A percentile compares a stretch with the other conserved stretches of the same genome.
Evolutionary conservation across 2,329 filamentous ascomycete genomes (phyloP).

Genomic region (Botryosphaeria dothidea): DNA sequence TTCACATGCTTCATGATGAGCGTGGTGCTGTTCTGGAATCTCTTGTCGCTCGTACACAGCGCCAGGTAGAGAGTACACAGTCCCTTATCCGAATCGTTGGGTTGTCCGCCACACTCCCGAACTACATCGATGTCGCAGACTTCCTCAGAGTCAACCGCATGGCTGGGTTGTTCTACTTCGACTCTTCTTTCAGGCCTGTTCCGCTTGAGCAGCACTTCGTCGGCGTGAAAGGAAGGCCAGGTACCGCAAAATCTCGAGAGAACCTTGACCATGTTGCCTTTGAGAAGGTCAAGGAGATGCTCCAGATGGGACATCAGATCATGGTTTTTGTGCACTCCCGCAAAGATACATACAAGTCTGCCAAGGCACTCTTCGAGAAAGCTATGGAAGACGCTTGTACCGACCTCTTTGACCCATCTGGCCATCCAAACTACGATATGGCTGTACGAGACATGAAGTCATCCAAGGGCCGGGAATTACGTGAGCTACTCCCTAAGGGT

Average conservation of each 20-base stretch:
- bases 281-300: slow-evolving; percentile 93
- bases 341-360: slow-evolving; percentile 88
- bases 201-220: slow-evolving; percentile 97
- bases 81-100: slow-evolving; percentile 95
- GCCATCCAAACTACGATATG: slow-evolving; percentile 76
- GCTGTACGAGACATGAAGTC: slow-evolving; percentile 83
- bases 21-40: slow-evolving; percentile 95
- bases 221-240: slow-evolving; percentile 88
- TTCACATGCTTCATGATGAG: slow-evolving; percentile 99
- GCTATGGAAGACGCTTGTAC: slow-evolving; percentile 76
- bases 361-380: slow-evolving; percentile 82
- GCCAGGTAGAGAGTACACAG: slow-evolving; percentile 97
- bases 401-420: slow-evolving; percentile 79
- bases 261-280: slow-evolving; percentile 87
- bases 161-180: slow-evolving; percentile 94
- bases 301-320: slow-evolving; percentile 87
- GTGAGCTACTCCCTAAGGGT: slow-evolving; percentile 86
- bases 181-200: slow-evolving; percentile 91
- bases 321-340: slow-evolving; percentile 99
- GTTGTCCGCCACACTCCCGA: slow-evolving; percentile 91
- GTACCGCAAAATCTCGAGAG: slow-evolving; percentile 77
- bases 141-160: slow-evolving; percentile 95
- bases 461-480: slow-evolving; percentile 80
- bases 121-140: slow-evolving; percentile 94
- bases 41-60: slow-evolving; percentile 88